phyloP scores from a whole-genome alignment of 495 filamentous ascomycete genomes.

The Aspergillus heteromorphus region DNA sequence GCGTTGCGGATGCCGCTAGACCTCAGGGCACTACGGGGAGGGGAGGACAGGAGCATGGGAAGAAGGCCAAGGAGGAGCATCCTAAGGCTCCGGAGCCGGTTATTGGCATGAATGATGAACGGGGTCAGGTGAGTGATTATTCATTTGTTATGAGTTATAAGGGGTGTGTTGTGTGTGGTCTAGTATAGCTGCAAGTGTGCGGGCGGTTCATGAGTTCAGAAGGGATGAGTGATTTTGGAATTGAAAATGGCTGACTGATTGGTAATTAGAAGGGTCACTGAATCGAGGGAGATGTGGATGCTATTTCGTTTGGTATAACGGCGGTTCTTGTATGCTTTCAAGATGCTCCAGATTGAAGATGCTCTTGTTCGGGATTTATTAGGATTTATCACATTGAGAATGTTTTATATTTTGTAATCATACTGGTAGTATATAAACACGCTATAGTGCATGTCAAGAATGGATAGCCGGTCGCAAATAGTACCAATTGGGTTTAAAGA shows the following conservation, averaged over 20 bases:
- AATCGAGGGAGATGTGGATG: neutral
- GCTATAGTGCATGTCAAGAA: no score
- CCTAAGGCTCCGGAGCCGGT: slow-evolving; percentile 60
- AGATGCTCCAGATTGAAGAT: no score
- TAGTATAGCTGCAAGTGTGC: neutral
- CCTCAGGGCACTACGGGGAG: slow-evolving; percentile 39
- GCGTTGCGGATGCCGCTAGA: slow-evolving; percentile 33
- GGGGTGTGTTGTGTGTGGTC: neutral
- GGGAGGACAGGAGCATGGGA: slow-evolving; percentile 36
- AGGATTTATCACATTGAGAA: no score
- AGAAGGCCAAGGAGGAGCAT: slow-evolving; percentile 56
- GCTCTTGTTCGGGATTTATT: no score
- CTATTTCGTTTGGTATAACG: no score
- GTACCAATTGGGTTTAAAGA: no score
- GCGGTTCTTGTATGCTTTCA: no score
- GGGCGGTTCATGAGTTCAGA: no score
- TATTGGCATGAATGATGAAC: slow-evolving; percentile 70
- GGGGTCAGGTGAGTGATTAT: slow-evolving; percentile 37
- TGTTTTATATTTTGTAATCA: no score
- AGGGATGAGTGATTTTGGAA: neutral
- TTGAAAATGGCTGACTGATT: neutral
- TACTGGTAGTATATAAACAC: no score
- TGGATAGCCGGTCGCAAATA: no score
- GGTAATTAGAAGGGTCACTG: neutral
- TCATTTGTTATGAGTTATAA: neutral